A percentile compares a stretch with the other conserved stretches of the same genome.
phyloP scores from a whole-genome alignment of 176 grass and related monocot genomes.

The Chloris gayana region DNA sequence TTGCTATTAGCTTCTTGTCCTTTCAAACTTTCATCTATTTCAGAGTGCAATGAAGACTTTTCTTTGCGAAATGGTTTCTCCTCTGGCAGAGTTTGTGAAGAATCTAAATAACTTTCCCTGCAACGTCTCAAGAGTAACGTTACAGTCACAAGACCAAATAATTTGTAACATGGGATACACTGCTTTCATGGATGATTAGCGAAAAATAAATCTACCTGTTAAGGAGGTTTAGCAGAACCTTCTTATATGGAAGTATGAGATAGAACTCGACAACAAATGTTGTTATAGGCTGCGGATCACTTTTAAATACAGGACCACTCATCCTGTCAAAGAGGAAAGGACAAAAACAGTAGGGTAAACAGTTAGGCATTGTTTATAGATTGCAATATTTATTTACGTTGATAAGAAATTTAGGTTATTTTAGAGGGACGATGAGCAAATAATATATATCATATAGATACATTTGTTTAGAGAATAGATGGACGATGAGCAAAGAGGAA shows the following conservation, averaged over 20 bases:
- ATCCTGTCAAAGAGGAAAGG: conserved; percentile 37
- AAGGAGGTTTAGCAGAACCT: conserved; percentile 38
- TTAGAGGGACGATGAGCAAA: not conserved
- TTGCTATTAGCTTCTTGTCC: conserved; percentile 47
- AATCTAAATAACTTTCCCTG: conserved; percentile 43
- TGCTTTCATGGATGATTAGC: not conserved
- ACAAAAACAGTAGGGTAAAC: not conserved
- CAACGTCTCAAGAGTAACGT: conserved; percentile 16
- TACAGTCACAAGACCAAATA: not conserved
- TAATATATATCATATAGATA: not conserved
- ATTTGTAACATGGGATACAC: not conserved
- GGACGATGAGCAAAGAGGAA: too few relatives aligned
- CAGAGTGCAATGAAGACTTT: conserved; percentile 24
- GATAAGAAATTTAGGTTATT: not conserved
- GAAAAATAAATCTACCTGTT: conserved; percentile 43
- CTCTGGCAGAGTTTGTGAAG: not conserved
- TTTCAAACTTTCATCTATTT: conserved; percentile 31
- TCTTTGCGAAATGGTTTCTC: conserved; percentile 16
- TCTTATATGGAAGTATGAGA: conserved; percentile 61
- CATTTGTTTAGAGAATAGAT: not conserved
- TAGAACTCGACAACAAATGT: conserved; percentile 55
- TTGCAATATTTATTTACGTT: conserved; percentile 7
- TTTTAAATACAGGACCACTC: conserved; percentile 50
- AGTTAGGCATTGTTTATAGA: not conserved
- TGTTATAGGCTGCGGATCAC: conserved; percentile 10